phyloP scores from a whole-genome alignment of 371 early-diverging fungal species.

The Nosema muscidifuracis region DNA sequence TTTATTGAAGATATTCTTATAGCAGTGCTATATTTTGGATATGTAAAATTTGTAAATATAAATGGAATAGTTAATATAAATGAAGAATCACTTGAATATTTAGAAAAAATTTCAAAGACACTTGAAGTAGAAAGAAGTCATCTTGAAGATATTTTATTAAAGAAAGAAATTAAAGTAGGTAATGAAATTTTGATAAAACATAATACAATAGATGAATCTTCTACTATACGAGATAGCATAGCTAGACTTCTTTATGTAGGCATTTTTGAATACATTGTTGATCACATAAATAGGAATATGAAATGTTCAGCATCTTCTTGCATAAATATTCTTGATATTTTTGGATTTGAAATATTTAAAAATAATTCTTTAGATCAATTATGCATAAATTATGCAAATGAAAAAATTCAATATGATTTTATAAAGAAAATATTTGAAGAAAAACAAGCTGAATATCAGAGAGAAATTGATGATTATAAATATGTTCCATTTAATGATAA shows the following conservation, averaged over 20 bases:
- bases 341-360: slow-evolving; percentile 67
- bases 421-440: slow-evolving; percentile 86
- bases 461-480: slow-evolving; percentile 42
- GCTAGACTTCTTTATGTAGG: slow-evolving; percentile 65
- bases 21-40: slow-evolving; percentile 50
- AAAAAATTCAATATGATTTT: slow-evolving; percentile 67
- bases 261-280: slow-evolving; percentile 54
- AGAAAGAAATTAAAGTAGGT: slow-evolving; percentile 65
- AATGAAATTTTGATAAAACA: slow-evolving; percentile 68
- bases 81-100: neutral
- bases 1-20: slow-evolving; percentile 67
- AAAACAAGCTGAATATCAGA: slow-evolving; percentile 72
- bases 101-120: slow-evolving; percentile 5
- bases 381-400: slow-evolving; percentile 67
- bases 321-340: slow-evolving; percentile 68
- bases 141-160: slow-evolving; percentile 48
- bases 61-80: slow-evolving; percentile 10
- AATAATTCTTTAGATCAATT: slow-evolving; percentile 65
- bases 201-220: slow-evolving; percentile 50
- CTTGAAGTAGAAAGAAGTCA: slow-evolving; percentile 24
- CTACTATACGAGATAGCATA: slow-evolving; percentile 69
- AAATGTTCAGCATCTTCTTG: slow-evolving; percentile 23
- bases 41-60: slow-evolving; percentile 24
- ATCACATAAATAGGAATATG: slow-evolving; percentile 44
- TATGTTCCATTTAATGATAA: neutral